These are phyloP conservation scores for Fusarium oxysporum DNA, from an alignment of 2,329 filamentous ascomycete genomes.

Conservation along the genomic window DNA sequence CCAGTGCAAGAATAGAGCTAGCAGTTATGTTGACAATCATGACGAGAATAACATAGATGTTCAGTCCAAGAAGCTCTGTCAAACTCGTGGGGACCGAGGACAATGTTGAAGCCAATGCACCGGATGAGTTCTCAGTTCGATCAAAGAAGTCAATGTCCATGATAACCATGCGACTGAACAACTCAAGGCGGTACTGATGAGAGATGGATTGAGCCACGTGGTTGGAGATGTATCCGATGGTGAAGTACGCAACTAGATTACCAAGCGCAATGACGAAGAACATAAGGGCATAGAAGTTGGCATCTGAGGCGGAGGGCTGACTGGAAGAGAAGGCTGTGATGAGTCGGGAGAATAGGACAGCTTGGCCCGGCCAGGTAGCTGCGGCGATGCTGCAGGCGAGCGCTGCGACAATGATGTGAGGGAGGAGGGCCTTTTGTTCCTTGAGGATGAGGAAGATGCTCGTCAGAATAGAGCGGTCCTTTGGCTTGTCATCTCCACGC, in stretches of 20 bases:
- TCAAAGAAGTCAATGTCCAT: constrained; percentile 59
- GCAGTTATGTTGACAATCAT: constrained; percentile 55
- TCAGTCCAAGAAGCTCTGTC: constrained; percentile 59
- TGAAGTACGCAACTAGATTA: constrained; percentile 36
- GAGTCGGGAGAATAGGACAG: constrained; percentile 48
- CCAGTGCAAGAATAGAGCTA: constrained; percentile 54
- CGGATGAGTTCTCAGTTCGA: constrained; percentile 48
- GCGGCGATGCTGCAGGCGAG: constrained; percentile 26
- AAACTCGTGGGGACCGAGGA: constrained; percentile 54
- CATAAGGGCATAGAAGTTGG: constrained; percentile 54
- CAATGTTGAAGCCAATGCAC: constrained; percentile 49
- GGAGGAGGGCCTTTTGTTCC: constrained; percentile 26
- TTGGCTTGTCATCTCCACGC: rapidly evolving
- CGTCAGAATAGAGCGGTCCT: constrained; percentile 10
- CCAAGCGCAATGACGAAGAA: constrained; percentile 45
- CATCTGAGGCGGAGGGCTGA: constrained; percentile 16
- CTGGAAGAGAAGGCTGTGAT: constrained; percentile 43
- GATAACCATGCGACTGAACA: constrained; percentile 46
- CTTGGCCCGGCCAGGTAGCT: constrained; percentile 48
- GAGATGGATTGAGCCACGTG: constrained; percentile 31
- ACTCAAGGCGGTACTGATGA: constrained; percentile 44
- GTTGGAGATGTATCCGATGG: constrained; percentile 35
- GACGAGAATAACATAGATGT: constrained; percentile 56
- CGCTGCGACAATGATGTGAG: not conserved
- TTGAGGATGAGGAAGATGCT: constrained; percentile 25